A percentile compares a stretch with the other conserved stretches of the same genome.
Conservation (phyloP, 1,284 basidiomycete species). For the Termitomyces sp. region DNA sequence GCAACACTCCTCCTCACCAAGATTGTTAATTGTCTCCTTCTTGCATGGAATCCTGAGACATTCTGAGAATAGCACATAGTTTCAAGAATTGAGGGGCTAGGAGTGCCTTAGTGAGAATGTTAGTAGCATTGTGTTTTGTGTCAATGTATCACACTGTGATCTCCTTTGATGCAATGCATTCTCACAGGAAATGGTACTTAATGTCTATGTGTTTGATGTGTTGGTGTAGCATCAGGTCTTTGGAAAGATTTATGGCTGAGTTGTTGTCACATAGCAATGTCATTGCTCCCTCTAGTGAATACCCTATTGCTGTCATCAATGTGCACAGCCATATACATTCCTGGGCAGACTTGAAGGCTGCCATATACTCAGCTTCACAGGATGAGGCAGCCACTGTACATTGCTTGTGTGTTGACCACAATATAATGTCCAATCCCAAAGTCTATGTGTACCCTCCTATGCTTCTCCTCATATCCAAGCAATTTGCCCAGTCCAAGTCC, state of each 20-base stretch:
- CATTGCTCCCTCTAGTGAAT: not conserved
- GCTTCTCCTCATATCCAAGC: not conserved
- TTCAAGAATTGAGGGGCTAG: not conserved
- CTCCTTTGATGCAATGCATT: not conserved
- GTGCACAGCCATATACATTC: not conserved
- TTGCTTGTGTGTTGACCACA: not conserved
- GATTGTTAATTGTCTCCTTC: too few relatives aligned
- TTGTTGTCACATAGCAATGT: not conserved
- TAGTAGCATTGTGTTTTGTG: not conserved
- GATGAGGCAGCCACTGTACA: not conserved
- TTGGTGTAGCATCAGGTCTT: too few relatives aligned
- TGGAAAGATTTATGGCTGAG: not conserved
- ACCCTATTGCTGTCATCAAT: not conserved
- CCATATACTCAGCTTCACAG: slow-evolving; percentile 2
- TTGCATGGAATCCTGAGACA: too few relatives aligned
- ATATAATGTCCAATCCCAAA: not conserved
- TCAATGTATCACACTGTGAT: too few relatives aligned
- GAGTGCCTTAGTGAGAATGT: not conserved
- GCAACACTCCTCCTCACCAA: too few relatives aligned
- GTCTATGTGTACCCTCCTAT: not conserved
- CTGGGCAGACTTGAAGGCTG: slow-evolving; percentile 9
- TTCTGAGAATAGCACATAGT: not conserved
- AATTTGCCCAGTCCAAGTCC: not conserved
- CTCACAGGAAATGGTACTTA: not conserved
- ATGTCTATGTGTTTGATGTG: not conserved